Evolutionary conservation across 306 rosid species (phyloP).

Genomic region (Cucurbita argyrosperma): DNA sequence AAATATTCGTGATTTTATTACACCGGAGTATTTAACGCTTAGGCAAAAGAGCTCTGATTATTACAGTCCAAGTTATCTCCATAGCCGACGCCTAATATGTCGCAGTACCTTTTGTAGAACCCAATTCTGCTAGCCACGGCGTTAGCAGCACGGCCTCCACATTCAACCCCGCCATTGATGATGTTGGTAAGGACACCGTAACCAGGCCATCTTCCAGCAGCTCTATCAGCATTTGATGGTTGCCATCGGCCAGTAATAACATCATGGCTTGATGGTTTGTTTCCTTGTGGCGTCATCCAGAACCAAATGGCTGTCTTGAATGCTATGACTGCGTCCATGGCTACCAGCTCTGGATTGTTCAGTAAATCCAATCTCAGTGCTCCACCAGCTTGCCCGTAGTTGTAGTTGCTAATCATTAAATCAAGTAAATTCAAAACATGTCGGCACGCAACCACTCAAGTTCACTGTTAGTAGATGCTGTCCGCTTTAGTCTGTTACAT

Average conservation of each 20-base stretch:
- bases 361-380: constrained; percentile 27
- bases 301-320: constrained; percentile 64
- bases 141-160: constrained; percentile 20
- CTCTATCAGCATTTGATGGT: constrained; percentile 17
- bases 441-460: too few relatives aligned
- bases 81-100: not conserved
- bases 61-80: constrained; percentile 30
- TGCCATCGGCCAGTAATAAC: constrained; percentile 37
- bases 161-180: constrained; percentile 52
- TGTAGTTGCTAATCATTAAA: constrained; percentile 30
- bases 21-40: not conserved
- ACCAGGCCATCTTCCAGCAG: constrained; percentile 27
- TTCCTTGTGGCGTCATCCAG: constrained; percentile 56
- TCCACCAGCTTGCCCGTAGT: constrained; percentile 40
- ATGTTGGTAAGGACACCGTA: constrained; percentile 48
- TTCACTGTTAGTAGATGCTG: too few relatives aligned
- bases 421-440: too few relatives aligned
- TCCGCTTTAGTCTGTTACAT: too few relatives aligned
- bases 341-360: constrained; percentile 42
- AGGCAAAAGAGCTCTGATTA: constrained; percentile 16
- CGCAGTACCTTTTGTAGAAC: constrained; percentile 28
- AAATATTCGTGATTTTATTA: not conserved
- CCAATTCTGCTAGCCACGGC: constrained; percentile 32
- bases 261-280: constrained; percentile 53
- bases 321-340: constrained; percentile 24